phyloP scores from a whole-genome alignment of 1,284 basidiomycete species.

The Coniophora puteana region DNA sequence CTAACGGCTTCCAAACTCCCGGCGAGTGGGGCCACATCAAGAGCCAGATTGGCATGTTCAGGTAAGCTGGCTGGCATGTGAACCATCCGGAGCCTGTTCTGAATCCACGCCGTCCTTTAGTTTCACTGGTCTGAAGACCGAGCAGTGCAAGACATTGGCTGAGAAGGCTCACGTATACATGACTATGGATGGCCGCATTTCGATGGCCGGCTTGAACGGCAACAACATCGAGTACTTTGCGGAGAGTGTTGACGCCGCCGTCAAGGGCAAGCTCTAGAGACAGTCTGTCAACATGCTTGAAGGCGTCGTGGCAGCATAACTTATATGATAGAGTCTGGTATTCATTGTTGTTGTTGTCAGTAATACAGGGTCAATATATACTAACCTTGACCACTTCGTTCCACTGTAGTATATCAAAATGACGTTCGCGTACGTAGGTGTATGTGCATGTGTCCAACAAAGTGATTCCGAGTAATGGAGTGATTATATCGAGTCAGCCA shows the following conservation, averaged over 20 bases:
- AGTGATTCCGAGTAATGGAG: too few relatives aligned
- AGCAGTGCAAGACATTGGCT: slow-evolving; percentile 85
- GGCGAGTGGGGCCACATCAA: slow-evolving; percentile 96
- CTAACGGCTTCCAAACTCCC: slow-evolving; percentile 83
- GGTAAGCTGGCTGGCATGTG: slow-evolving; percentile 49
- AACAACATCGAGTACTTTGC: slow-evolving; percentile 92
- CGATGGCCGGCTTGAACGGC: slow-evolving; percentile 93
- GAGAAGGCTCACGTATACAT: slow-evolving; percentile 95
- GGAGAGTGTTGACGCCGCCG: slow-evolving; percentile 78
- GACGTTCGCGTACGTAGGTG: too few relatives aligned
- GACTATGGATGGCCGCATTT: slow-evolving; percentile 87
- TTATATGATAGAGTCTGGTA: not conserved
- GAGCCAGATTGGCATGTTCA: slow-evolving; percentile 95
- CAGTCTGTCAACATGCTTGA: slow-evolving; percentile 22
- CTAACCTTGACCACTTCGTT: too few relatives aligned
- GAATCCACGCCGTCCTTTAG: slow-evolving; percentile 34
- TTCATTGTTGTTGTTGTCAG: not conserved
- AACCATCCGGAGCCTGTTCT: slow-evolving; percentile 6
- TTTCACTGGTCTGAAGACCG: slow-evolving; percentile 83
- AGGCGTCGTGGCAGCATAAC: slow-evolving; percentile 11
- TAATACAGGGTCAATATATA: too few relatives aligned
- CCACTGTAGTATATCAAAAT: too few relatives aligned
- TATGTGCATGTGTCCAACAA: too few relatives aligned
- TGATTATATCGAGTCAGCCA: too few relatives aligned
- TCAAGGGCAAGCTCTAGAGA: slow-evolving; percentile 71